Evolutionary conservation across 2,329 filamentous ascomycete genomes (phyloP), one percentile per base, ranked within the genome.

Genomic region (Trichophyton benhamiae): DNA sequence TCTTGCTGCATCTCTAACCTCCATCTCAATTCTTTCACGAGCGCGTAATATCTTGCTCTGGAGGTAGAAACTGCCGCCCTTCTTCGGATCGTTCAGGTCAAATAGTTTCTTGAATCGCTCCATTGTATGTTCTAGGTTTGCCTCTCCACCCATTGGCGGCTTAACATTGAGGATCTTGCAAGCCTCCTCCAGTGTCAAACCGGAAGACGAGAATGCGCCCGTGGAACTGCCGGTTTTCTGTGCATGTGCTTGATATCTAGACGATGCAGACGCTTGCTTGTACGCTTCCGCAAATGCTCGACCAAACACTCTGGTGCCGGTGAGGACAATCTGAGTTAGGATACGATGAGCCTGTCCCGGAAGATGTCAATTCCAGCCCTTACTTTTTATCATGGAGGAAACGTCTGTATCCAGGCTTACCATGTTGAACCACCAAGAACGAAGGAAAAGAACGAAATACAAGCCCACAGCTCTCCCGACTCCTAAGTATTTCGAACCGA

Each of bases 91-190:
- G 77, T 99, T 99, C 68, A 84, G 79, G 75, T 99, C 94, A 73
- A 96, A 99, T 57, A 99, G 79, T 66, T 87, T 85, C 83, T 97
- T 97, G 81, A 97, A 99, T 60, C 91, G 83, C 68, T 87, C 85
- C 76, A 88, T 86, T 61, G 96, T 85, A 66, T 87, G 82, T 68
- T 91, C 88, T 72, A 91, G 79, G 72, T 91, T 88, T 63, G 87
- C 82, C 72, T 90, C 82, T 53, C 89, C 90, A 64, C 81, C 83
- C 73, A 87, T 83, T 1, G 92, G 91, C 42, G 91, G 89, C 74
- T 92, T 89, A 68, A 99, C 91, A 74, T 99, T 95, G 65, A 99
- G 83, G 71, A 99, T 96, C 77, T 91, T 89, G 83, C 91, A 97
- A 60, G 94, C 94, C 80, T 99, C 94, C 68, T 96, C 90, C 70